Evolutionary conservation across 768 basidiomycete genomes (phyloP).

Genomic region (Auriscalpium vulgare): DNA sequence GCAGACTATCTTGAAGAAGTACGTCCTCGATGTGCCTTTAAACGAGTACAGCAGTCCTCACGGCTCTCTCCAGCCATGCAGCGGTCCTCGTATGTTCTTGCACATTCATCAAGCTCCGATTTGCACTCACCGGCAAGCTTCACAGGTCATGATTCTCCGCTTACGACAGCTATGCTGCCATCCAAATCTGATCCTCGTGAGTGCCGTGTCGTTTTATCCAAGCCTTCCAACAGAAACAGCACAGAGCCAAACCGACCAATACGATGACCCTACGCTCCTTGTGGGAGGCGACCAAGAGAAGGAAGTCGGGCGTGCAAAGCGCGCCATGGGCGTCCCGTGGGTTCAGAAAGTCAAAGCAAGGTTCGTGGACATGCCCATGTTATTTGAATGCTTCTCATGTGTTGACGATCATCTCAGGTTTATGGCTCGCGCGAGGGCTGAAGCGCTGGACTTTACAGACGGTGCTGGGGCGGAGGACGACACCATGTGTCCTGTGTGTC

Average conservation of each 20-base stretch:
- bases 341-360: slow-evolving; percentile 17
- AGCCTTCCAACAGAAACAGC: background rate
- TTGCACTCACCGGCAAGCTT: slow-evolving; percentile 5
- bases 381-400: background rate
- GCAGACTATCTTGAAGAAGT: slow-evolving; percentile 69
- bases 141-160: slow-evolving; percentile 64
- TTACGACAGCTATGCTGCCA: slow-evolving; percentile 70
- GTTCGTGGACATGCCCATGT: background rate
- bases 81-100: slow-evolving; percentile 31
- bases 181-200: slow-evolving; percentile 59
- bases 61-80: slow-evolving; percentile 32
- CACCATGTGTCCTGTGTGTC: slow-evolving; percentile 55
- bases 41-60: background rate
- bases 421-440: slow-evolving; percentile 37
- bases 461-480: slow-evolving; percentile 38
- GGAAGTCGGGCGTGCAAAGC: slow-evolving; percentile 46
- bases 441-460: slow-evolving; percentile 39
- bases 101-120: background rate
- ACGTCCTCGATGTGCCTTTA: slow-evolving; percentile 18
- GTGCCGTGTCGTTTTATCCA: slow-evolving; percentile 12
- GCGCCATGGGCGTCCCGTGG: slow-evolving; percentile 38
- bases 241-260: slow-evolving; percentile 36
- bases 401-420: slow-evolving; percentile 26
- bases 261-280: slow-evolving; percentile 43
- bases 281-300: slow-evolving; percentile 41